Conservation (phyloP, 2,329 filamentous ascomycete genomes). For the Arthrobotrys sinensis region DNA sequence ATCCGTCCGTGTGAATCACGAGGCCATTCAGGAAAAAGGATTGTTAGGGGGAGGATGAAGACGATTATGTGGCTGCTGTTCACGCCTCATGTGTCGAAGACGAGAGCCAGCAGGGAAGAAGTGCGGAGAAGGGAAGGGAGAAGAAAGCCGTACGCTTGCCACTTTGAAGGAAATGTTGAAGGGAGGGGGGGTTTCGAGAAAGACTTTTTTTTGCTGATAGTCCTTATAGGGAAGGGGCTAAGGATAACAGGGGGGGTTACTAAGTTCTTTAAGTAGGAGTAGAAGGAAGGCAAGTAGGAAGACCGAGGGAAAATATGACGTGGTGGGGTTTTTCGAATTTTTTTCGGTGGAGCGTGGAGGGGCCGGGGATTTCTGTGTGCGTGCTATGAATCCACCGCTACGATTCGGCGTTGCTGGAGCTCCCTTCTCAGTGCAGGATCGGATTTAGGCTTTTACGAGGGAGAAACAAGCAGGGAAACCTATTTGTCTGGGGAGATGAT, state of each 20-base stretch:
- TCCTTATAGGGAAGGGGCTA: conserved; percentile 1
- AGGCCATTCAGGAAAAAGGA: conserved; percentile 59
- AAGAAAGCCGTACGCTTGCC: conserved; percentile 50
- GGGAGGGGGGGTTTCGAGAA: conserved; percentile 3
- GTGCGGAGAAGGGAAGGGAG: conserved; percentile 2
- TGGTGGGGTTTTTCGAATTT: conserved; percentile 13
- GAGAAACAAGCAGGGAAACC: neutral
- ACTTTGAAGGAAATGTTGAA: conserved; percentile 55
- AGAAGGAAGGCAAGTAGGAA: neutral
- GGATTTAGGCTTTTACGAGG: conserved; percentile 40
- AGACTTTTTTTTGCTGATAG: neutral
- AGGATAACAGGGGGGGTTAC: neutral
- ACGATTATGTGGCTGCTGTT: conserved; percentile 59
- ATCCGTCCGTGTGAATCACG: conserved; percentile 45
- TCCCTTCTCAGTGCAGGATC: conserved; percentile 1
- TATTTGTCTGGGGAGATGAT: neutral
- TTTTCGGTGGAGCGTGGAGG: conserved; percentile 18
- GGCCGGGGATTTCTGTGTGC: conserved; percentile 22
- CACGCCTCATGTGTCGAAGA: conserved; percentile 60
- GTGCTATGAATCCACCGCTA: conserved; percentile 15
- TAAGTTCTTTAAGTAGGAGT: neutral
- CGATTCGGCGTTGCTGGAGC: conserved; percentile 15
- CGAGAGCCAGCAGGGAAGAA: conserved; percentile 31
- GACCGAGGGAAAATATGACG: conserved; percentile 14
- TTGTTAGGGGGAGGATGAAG: conserved; percentile 53